Evolutionary conservation across 2,329 filamentous ascomycete genomes (phyloP).

Genomic region (Domatiomyces globalis): DNA sequence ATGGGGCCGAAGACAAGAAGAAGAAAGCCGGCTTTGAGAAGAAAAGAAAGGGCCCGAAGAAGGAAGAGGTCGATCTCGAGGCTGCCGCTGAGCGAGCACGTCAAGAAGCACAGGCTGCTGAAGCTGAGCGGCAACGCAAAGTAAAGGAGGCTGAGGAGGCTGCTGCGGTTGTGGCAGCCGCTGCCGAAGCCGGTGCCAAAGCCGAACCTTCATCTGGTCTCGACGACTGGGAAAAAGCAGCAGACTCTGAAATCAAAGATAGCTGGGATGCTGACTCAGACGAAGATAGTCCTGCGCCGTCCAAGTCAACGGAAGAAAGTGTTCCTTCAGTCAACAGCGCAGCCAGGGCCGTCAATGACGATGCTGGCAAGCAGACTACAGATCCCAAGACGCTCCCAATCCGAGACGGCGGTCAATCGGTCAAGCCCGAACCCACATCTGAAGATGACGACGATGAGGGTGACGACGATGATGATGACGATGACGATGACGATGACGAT

Average conservation of each 20-base stretch:
- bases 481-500: slow-evolving; percentile 49
- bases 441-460: slow-evolving; percentile 39
- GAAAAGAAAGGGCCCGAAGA: slow-evolving; percentile 55
- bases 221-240: slow-evolving; percentile 77
- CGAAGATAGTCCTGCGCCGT: slow-evolving; percentile 38
- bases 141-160: slow-evolving; percentile 61
- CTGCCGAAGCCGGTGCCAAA: slow-evolving; percentile 47
- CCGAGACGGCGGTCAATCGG: background rate
- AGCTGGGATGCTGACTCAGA: slow-evolving; percentile 85
- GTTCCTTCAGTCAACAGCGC: background rate
- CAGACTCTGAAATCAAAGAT: slow-evolving; percentile 71
- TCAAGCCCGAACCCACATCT: background rate
- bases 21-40: slow-evolving; percentile 60
- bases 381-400: slow-evolving; percentile 6
- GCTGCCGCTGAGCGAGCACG: slow-evolving; percentile 34
- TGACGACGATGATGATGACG: slow-evolving; percentile 27
- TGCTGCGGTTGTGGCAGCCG: slow-evolving; percentile 64
- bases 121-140: slow-evolving; percentile 42
- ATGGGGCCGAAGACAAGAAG: slow-evolving; percentile 49
- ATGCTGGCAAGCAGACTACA: background rate
- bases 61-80: slow-evolving; percentile 42
- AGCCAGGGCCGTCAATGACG: slow-evolving; percentile 15
- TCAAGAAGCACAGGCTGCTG: slow-evolving; percentile 34
- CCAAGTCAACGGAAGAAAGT: slow-evolving; percentile 21
- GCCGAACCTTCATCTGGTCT: slow-evolving; percentile 43